Base-by-base conservation (phyloP, 805 yeast species). In the Blastobotrys terrestris region DNA sequence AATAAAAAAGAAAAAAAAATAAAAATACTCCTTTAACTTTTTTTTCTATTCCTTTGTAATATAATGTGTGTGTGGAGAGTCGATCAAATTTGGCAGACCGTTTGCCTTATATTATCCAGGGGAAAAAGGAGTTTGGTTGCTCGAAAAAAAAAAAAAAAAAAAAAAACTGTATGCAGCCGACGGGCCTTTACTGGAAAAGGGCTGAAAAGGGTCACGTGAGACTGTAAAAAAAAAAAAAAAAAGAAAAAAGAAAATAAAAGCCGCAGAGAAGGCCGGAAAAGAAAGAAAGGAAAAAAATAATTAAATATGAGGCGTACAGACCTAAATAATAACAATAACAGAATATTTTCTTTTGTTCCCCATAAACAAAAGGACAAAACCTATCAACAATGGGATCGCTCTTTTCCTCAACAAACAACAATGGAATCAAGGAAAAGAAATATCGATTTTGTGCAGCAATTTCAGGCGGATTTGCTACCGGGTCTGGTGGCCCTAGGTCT, bases 81-180 rank as follows among this genome's bases (percentile, higher is more conserved):
- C 35, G 35, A 26, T 26, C 35, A 26, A 26, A 26, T 26, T 26
- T 26, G 35, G 35, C 35, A 26, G 35, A 26, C 35, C 18, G 43
- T 39, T 7, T 13, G 43, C 7, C n/a, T 43, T 16, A 43, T 15
- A 43, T 43, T 43, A 43, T 48, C 40, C 46, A 40, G 50, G 50
- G 45, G 46, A 16, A 48, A n/a, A 39, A 16, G 19, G 19, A 16
- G 43, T 26, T 26, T 26, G 35, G 35, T 26, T 26, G 35, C 35
- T 26, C 35, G 35, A 26, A 26, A 26, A 26, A 26, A 26, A 40
- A 40, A 16, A 40, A 40, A 16, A 40, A 15, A 15, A 15, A 40
- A n/a, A 15, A 15, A 15, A n/a, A 40, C 19, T 15, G 19, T 40
- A 40, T 40, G 11, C 13, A 35, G 11, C 39, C 14, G 14, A 11